Evolutionary conservation across 306 rosid species (phyloP), one percentile per base, ranked within the genome.

Genomic region (Ormosia semicastrata): DNA sequence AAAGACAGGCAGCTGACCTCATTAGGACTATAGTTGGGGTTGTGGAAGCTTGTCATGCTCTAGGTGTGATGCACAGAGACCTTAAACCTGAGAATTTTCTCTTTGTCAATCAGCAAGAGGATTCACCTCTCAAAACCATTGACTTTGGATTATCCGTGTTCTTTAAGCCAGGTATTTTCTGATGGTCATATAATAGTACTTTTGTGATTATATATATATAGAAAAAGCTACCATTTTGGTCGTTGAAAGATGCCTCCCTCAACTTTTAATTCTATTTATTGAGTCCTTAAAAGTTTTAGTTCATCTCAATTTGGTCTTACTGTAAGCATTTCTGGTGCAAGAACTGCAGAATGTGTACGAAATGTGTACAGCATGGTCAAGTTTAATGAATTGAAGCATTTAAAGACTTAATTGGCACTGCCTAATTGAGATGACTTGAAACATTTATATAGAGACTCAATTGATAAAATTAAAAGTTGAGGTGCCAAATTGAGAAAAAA

Each of bases 61-160:
- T 96, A 53, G 94, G 97, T 65, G 99, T 96, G 73, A 96, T 94
- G 97, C 99, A 96, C 64, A 87, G 99, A 71, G 99, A 96, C 77
- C 98, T 96, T 85, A 96, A 96, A 79, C 99, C 99, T 0, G 99
- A 96, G 82, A 96, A 96, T 83, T 96, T 96, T 89, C 99, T 96
- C 34, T 96, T 93, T 9, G 88, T 96, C 73, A 87, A 87, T 79
- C 89, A 90, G 86, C 86, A 90, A 15, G 99, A 96, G 91, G 99
- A 96, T 64, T 88, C 99, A 10, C 97, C 91, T 80, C 97, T 96
- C 85, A 96, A 91, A 88, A 96, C 98, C 67, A 96, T 96, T 68
- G 99, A 96, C 86, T 96, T 96, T 75, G 99, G 99, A 71, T 85
- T 93, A 73, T 96, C 99, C 0, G 73, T 94, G 56, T 96, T 96